A percentile compares a stretch with the other conserved stretches of the same genome.
Conservation (phyloP, 352 stramenopile species). For the Pythium folliculosum region DNA sequence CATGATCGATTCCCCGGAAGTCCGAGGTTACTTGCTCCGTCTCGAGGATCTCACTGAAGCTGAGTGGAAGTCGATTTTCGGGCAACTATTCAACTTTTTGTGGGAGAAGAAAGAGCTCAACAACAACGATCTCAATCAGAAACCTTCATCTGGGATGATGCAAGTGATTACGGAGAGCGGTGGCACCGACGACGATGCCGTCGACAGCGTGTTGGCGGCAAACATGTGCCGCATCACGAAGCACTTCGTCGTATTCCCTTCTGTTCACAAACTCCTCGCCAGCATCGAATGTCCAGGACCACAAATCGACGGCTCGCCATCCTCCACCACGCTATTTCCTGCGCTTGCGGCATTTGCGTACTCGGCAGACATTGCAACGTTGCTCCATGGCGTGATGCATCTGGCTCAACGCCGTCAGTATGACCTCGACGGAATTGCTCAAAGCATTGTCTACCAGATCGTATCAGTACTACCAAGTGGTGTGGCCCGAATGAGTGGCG, state of each 20-base stretch:
- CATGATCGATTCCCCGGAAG: conserved; percentile 25
- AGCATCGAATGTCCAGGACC: conserved; percentile 26
- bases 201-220: conserved; percentile 57
- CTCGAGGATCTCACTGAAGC: conserved; percentile 63
- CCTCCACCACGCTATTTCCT: conserved; percentile 43
- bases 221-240: conserved; percentile 80
- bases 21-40: conserved; percentile 64
- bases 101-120: conserved; percentile 25
- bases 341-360: conserved; percentile 55
- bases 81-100: conserved; percentile 57
- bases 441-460: conserved; percentile 53
- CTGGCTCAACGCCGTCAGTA: conserved; percentile 53
- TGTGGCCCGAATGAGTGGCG: conserved; percentile 19
- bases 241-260: conserved; percentile 64
- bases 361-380: conserved; percentile 57
- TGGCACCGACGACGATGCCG: conserved; percentile 24
- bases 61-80: conserved; percentile 79
- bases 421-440: conserved; percentile 47
- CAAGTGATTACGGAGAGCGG: conserved; percentile 5
- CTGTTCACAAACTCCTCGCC: conserved; percentile 55
- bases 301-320: conserved; percentile 7
- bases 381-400: conserved; percentile 69
- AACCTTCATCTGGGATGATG: not conserved
- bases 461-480: conserved; percentile 41
- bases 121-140: not conserved